Base-by-base conservation (phyloP, 2,329 filamentous ascomycete genomes). In the Trichoderma citrinoviride region DNA sequence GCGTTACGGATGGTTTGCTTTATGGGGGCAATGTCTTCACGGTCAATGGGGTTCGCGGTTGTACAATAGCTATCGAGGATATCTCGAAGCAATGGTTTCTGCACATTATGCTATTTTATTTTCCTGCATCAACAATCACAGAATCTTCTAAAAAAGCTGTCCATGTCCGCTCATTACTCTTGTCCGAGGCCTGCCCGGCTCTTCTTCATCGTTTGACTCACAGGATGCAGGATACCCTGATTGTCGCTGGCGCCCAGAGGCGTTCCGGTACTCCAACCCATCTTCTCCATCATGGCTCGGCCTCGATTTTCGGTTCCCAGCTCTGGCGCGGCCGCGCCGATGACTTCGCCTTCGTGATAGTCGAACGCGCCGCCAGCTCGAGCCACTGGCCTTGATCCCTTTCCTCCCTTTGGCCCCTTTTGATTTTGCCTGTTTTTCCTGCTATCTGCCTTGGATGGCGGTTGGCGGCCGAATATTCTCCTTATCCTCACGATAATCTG, bases 241-340 rank as follows among this genome's bases (percentile, higher is more conserved):
- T 96, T 97, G 68, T 96, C 88, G 1, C 81, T 74, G 12, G 91
- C 87, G 60, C 95, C 95, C 1, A 99, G 83, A 1, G 90, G 91
- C 73, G 89, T 96, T 5, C 95, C 95, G 60, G 84, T 89, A 67
- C 86, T 90, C 93, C 95, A 99, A 3, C 95, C 95, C 95, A 98
- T 98, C 78, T 95, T 98, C 79, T 96, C 92, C 68, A 99, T 79
- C 87, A 99, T 91, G 3, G 87, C 87, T 57, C 92, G 86, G 12
- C 95, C 95, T 69, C 87, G 92, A 74, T 97, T 98, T 61, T 90
- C 90, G 5, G 82, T 81, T 1, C 91, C 91, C 37, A 99, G 83
- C 75, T 97, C 93, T 12, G 93, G 91, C 1, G 94, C 93, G 54
- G 87, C 86, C 1, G 86, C 92, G 54, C 94, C 95, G 2, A 98